Evolutionary conservation across 208 protist genomes (phyloP).

Genomic region (Tritrichomonas musculus): DNA sequence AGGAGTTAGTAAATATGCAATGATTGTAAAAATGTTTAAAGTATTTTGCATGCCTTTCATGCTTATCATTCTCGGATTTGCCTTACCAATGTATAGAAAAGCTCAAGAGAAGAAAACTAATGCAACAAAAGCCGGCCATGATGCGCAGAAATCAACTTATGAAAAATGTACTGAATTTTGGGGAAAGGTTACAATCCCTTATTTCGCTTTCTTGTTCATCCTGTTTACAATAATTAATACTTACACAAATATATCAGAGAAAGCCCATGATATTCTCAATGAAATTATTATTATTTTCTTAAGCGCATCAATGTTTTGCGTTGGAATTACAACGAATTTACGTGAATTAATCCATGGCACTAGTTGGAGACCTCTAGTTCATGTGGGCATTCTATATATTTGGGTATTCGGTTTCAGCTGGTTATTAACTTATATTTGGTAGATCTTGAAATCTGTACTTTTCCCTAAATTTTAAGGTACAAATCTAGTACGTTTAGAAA

Average conservation of each 20-base stretch:
- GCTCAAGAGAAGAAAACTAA: too few species aligned
- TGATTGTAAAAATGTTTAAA: constrained; percentile 32
- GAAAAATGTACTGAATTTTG: too few species aligned
- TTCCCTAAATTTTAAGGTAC: too few species aligned
- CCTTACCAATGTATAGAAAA: too few species aligned
- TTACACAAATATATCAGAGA: not conserved
- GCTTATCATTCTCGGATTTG: too few species aligned
- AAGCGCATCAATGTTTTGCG: not conserved
- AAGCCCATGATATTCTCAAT: not conserved
- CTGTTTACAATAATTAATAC: not conserved
- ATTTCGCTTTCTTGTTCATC: not conserved
- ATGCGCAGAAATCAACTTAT: too few species aligned
- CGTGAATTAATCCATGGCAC: not conserved
- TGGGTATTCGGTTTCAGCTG: constrained; percentile 15
- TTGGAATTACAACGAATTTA: not conserved
- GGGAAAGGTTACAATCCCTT: not conserved
- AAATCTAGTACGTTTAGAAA: too few species aligned
- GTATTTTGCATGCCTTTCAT: not conserved
- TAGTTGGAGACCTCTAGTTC: not conserved
- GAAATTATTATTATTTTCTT: not conserved
- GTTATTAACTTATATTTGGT: not conserved
- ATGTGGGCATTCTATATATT: not conserved
- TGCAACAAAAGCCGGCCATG: too few species aligned
- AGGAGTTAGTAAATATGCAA: not conserved
- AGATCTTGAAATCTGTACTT: too few species aligned